phyloP scores from a whole-genome alignment of 1,139 yeast genomes.

The Geotrichum fermentans region DNA sequence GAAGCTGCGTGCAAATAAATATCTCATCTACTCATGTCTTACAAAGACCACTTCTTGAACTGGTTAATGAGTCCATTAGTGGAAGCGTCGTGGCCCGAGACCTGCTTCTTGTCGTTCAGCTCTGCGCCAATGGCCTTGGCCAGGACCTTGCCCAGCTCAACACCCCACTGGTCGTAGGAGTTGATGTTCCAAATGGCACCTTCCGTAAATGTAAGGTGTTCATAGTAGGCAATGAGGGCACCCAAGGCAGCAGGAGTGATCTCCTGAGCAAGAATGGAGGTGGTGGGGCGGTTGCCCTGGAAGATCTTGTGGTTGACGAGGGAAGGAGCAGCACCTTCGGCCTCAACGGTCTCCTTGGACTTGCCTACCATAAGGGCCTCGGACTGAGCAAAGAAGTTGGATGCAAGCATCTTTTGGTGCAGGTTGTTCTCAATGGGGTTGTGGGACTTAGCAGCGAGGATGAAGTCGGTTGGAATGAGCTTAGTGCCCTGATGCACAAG shows the following conservation, averaged over 20 bases:
- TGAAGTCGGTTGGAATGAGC: constrained; percentile 93
- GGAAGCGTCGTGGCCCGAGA: constrained; percentile 75
- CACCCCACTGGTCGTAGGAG: constrained; percentile 99
- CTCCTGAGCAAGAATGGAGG: constrained; percentile 90
- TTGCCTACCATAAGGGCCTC: constrained; percentile 98
- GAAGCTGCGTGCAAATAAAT: neutral
- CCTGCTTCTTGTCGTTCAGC: constrained; percentile 57
- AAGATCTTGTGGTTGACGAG: constrained; percentile 93
- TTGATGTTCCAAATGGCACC: constrained; percentile 99
- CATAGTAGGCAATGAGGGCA: constrained; percentile 94
- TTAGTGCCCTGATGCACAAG: constrained; percentile 98
- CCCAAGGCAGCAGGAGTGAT: constrained; percentile 96
- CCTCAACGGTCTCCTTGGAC: constrained; percentile 73
- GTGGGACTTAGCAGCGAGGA: constrained; percentile 94
- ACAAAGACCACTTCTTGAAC: constrained; percentile 79
- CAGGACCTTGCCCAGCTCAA: constrained; percentile 94
- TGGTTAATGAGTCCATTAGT: constrained; percentile 91
- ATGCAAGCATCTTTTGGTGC: constrained; percentile 96
- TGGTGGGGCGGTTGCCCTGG: constrained; percentile 98
- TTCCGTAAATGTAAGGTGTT: constrained; percentile 93
- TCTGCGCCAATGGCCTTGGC: constrained; percentile 94
- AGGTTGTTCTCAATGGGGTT: constrained; percentile 92
- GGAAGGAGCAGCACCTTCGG: constrained; percentile 80
- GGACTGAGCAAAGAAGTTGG: constrained; percentile 96
- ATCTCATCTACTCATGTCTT: neutral